These are phyloP conservation scores for Paxillus rubicundulus DNA, from an alignment of 768 basidiomycete species.

Conservation along the genomic window DNA sequence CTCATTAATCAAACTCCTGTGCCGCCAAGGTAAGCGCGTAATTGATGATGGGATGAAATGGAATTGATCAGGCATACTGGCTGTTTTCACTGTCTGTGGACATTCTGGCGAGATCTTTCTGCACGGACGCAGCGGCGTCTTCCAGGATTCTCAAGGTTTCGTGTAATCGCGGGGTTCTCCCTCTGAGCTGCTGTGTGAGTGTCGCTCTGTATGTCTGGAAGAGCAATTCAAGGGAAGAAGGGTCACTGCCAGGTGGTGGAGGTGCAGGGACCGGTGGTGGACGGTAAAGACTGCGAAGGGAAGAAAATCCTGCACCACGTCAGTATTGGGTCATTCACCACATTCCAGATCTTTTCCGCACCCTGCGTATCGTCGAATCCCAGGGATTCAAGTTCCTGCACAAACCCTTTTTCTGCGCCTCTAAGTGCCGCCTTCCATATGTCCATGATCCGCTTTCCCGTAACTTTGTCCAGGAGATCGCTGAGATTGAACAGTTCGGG, in stretches of 20 bases:
- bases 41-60: background rate
- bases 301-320: slow-evolving; percentile 44
- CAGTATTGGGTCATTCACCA: slow-evolving; percentile 4
- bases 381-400: slow-evolving; percentile 35
- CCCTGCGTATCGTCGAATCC: slow-evolving; percentile 15
- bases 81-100: slow-evolving; percentile 40
- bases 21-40: slow-evolving; percentile 1
- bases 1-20: slow-evolving; percentile 41
- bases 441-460: slow-evolving; percentile 47
- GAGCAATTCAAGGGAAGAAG: slow-evolving; percentile 37
- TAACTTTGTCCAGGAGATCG: slow-evolving; percentile 50
- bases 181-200: slow-evolving; percentile 60
- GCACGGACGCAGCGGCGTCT: slow-evolving; percentile 52
- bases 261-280: slow-evolving; percentile 47
- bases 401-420: slow-evolving; percentile 46
- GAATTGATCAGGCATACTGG: slow-evolving; percentile 36
- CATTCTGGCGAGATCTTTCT: slow-evolving; percentile 54
- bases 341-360: slow-evolving; percentile 7
- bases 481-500: slow-evolving; percentile 47
- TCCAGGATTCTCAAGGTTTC: slow-evolving; percentile 59
- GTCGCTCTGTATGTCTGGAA: slow-evolving; percentile 63
- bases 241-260: slow-evolving; percentile 37
- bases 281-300: slow-evolving; percentile 55
- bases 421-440: slow-evolving; percentile 58
- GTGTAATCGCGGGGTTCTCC: slow-evolving; percentile 62